Evolutionary conservation across 805 yeast genomes (phyloP).

Genomic region (Komagataella pastoris): DNA sequence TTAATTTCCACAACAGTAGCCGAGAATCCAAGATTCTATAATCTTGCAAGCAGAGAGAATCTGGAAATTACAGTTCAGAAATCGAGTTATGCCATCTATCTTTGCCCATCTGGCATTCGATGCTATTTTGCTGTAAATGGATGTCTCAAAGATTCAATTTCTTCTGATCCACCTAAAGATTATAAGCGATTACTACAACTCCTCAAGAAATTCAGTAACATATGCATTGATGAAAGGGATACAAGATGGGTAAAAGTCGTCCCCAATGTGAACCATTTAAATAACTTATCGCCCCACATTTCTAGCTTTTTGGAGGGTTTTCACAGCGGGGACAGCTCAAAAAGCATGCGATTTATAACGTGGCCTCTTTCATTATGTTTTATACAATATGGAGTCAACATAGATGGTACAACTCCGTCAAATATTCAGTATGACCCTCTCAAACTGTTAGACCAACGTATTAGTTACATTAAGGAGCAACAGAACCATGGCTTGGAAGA

Average conservation of each 20-base stretch:
- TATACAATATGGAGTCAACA: constrained; percentile 29
- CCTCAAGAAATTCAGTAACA: constrained; percentile 21
- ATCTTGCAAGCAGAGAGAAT: constrained; percentile 6
- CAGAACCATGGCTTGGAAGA: background rate
- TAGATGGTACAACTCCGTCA: background rate
- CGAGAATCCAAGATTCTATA: constrained; percentile 8
- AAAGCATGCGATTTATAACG: constrained; percentile 37
- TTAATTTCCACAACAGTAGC: constrained; percentile 19
- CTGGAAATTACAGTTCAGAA: constrained; percentile 1
- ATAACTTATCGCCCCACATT: constrained; percentile 52
- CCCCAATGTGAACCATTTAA: constrained; percentile 56
- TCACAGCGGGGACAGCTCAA: constrained; percentile 24
- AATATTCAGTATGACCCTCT: background rate
- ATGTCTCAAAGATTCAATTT: constrained; percentile 19
- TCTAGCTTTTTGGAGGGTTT: constrained; percentile 32
- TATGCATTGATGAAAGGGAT: constrained; percentile 5
- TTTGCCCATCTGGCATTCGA: constrained; percentile 45
- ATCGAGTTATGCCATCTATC: constrained; percentile 21
- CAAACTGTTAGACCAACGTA: background rate
- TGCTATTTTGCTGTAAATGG: constrained; percentile 23
- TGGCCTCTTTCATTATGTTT: constrained; percentile 68
- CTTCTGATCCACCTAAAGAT: constrained; percentile 27
- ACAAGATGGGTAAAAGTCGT: constrained; percentile 50
- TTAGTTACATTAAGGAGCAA: background rate
- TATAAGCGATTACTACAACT: constrained; percentile 21